These are phyloP conservation scores for Tuber umbilicatum DNA, from an alignment of 495 filamentous ascomycete species.

Conservation along the genomic window DNA sequence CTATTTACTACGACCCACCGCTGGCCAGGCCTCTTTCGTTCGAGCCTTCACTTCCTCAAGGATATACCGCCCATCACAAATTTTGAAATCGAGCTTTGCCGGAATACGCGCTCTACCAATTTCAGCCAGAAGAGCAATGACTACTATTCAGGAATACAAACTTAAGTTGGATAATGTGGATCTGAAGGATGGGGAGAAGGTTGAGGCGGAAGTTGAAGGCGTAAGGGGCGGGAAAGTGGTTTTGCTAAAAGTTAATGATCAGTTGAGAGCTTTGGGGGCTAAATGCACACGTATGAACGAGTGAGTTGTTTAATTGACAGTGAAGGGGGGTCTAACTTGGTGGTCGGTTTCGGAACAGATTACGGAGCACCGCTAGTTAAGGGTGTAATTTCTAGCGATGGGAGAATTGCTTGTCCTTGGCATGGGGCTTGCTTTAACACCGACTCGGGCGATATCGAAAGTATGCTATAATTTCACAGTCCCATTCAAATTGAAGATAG, in stretches of 20 bases:
- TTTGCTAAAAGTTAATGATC: constrained; percentile 65
- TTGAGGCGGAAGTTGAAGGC: constrained; percentile 84
- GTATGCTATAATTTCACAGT: not conserved
- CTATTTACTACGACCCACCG: not conserved
- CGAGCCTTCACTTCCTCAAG: not conserved
- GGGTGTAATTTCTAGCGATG: constrained; percentile 74
- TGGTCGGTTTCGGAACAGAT: constrained; percentile 11
- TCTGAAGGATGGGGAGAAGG: constrained; percentile 70
- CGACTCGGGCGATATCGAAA: constrained; percentile 81
- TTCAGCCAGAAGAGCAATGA: constrained; percentile 18
- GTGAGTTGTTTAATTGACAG: no score
- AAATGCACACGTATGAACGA: constrained; percentile 73
- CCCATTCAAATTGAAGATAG: not conserved
- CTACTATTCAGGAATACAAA: constrained; percentile 59
- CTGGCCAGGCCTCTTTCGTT: not conserved
- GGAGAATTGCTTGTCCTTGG: constrained; percentile 87
- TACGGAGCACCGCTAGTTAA: constrained; percentile 68
- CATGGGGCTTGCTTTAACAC: constrained; percentile 74
- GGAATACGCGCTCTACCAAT: not conserved
- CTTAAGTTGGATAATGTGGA: constrained; percentile 71
- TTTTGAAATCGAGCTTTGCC: not conserved
- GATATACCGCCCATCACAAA: not conserved
- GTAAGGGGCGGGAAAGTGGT: constrained; percentile 78
- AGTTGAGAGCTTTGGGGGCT: constrained; percentile 70
- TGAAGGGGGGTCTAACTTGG: constrained; percentile 1